Conservation (phyloP, 2,329 filamentous ascomycete species). For the Pseudonectria foliicola region DNA sequence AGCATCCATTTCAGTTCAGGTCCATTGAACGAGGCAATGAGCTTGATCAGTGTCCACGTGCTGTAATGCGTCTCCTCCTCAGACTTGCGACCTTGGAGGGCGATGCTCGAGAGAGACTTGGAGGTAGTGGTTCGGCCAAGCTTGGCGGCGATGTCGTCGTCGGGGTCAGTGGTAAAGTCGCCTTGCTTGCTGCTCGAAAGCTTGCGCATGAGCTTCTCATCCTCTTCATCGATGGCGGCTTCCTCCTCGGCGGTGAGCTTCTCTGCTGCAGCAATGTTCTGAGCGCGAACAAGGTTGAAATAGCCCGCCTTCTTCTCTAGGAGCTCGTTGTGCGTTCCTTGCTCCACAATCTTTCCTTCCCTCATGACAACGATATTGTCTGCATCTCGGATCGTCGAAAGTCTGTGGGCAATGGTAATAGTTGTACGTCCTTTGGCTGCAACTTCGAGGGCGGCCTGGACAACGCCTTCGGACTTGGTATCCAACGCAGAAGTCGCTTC, state of each 20-base stretch:
- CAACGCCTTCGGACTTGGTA: constrained; percentile 88
- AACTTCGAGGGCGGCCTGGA: constrained; percentile 84
- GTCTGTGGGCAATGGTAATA: constrained; percentile 89
- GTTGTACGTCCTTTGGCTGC: constrained; percentile 84
- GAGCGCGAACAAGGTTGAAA: constrained; percentile 77
- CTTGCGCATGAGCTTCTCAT: constrained; percentile 45
- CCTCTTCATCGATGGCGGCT: constrained; percentile 40
- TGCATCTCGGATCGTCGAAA: constrained; percentile 89
- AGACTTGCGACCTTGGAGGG: constrained; percentile 49
- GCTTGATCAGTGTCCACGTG: constrained; percentile 67
- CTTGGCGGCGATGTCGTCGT: constrained; percentile 54
- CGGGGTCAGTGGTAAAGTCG: constrained; percentile 46
- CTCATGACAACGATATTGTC: constrained; percentile 96
- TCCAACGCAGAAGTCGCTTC: constrained; percentile 93
- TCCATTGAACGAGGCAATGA: constrained; percentile 74
- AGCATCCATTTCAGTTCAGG: constrained; percentile 66
- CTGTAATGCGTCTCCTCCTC: constrained; percentile 54
- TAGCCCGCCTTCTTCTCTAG: constrained; percentile 68
- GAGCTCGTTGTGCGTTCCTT: constrained; percentile 79
- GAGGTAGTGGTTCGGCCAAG: constrained; percentile 48
- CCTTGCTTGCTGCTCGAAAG: constrained; percentile 34
- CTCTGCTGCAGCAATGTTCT: constrained; percentile 64
- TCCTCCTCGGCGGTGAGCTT: constrained; percentile 45
- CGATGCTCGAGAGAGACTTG: constrained; percentile 61
- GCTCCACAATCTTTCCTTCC: constrained; percentile 78